A percentile compares a stretch with the other conserved stretches of the same genome.
Evolutionary conservation across 306 rosid genomes (phyloP).

Genomic region (Cicer pinnatifidum): DNA sequence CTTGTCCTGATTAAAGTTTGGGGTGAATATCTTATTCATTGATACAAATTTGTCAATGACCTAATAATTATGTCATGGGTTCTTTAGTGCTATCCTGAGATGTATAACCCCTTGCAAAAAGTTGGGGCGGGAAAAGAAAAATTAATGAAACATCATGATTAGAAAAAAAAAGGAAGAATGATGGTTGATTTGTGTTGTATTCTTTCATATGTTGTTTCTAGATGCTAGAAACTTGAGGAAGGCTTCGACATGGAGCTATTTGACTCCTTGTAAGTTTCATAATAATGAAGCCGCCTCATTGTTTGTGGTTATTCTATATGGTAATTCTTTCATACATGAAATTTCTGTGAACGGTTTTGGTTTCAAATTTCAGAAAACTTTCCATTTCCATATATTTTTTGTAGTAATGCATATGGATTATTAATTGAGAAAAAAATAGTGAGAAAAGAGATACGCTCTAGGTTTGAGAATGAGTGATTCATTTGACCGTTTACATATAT

Average conservation of each 20-base stretch:
- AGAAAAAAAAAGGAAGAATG: background rate
- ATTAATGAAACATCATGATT: conserved; percentile 4
- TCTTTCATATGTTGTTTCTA: conserved; percentile 34
- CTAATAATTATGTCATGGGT: conserved; percentile 36
- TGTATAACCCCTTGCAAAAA: conserved; percentile 26
- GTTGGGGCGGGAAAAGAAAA: conserved; percentile 2
- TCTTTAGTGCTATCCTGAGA: conserved; percentile 38
- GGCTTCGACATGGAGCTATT: conserved; percentile 31
- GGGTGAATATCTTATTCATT: conserved; percentile 51
- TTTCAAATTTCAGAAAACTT: background rate
- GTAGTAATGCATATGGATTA: background rate
- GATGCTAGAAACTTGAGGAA: conserved; percentile 15
- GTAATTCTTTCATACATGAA: conserved; percentile 3
- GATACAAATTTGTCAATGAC: conserved; percentile 51
- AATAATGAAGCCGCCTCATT: conserved; percentile 13
- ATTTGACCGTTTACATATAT: too few species aligned
- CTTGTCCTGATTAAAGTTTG: conserved; percentile 31
- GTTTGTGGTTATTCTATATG: background rate
- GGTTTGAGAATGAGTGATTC: too few species aligned
- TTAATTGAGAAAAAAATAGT: too few species aligned
- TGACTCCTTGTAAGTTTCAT: conserved; percentile 30
- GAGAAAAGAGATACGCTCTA: too few species aligned
- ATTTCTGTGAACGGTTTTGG: conserved; percentile 5
- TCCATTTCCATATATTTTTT: background rate
- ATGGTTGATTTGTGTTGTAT: conserved; percentile 35